Base-by-base conservation (phyloP, 2,329 filamentous ascomycete species). In the Tolypocladium nubicola region DNA sequence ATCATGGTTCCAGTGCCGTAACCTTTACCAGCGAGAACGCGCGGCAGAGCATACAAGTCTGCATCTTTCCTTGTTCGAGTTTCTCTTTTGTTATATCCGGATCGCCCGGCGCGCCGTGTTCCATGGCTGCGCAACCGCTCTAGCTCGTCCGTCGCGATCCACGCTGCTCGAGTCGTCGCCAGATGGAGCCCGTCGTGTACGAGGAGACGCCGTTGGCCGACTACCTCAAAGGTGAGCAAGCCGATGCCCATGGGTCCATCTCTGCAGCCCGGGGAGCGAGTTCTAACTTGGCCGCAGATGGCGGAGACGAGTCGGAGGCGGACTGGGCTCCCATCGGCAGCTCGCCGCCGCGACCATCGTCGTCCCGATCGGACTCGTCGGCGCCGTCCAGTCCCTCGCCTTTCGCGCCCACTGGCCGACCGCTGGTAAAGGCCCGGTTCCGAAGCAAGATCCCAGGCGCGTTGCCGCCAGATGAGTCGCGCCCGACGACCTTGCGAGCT, bases 131-230 rank as follows among this genome's bases (percentile, higher is more conserved):
- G 66, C 66, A 60, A 70, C 69, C 67, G 66, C 68, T 66, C 59
- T 66, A 62, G 60, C 53, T 61, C 57, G 60, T 61, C 63, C 64
- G 57, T 61, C 61, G 60, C 61, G 62, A 54, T 66, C 61, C 60
- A 65, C 65, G 60, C 64, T 63, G 55, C 65, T 53, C 58, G 58
- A 57, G 38, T 58, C 59, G 55, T 63, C 65, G 62, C 64, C 65
- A 68, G 62, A 72, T 97, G 92, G 92, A 96, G 81, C 85, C 88
- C 68, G 80, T 96, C 66, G 84, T 96, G 65, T 89, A 88, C 75
- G 84, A 94, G 75, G 86, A 91, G 75, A 89, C 89, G 70, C 92
- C 92, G 66, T 80, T 97, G 74, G 91, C 90, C 70, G 85, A 89
- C 68, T 94, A 94, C 76, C 84, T 97, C 65, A 87, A 92, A 84